phyloP scores from a whole-genome alignment of 2,329 filamentous ascomycete genomes.

The Pezicula neosporulosa region DNA sequence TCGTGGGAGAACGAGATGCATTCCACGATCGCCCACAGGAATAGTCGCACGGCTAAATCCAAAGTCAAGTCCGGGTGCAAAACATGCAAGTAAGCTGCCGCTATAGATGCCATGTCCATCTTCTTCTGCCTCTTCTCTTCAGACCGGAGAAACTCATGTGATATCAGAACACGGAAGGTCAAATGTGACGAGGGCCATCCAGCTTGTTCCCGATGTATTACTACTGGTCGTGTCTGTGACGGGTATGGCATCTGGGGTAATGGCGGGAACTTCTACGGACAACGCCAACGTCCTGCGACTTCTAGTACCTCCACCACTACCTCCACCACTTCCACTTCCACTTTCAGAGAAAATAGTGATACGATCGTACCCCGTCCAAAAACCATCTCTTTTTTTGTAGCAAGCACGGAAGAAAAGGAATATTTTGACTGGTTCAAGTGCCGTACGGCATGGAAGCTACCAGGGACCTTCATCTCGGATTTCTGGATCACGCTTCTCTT shows the following conservation, averaged over 20 bases:
- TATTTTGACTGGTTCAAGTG: conserved; percentile 45
- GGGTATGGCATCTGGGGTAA: conserved; percentile 34
- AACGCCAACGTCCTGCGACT: conserved; percentile 16
- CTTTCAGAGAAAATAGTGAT: conserved; percentile 19
- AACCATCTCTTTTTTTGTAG: conserved; percentile 36
- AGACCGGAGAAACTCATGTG: conserved; percentile 12
- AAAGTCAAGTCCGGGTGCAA: conserved; percentile 38
- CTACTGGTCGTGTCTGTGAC: conserved; percentile 32
- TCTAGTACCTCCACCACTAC: too few species aligned
- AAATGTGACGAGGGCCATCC: conserved; percentile 56
- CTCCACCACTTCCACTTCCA: too few species aligned
- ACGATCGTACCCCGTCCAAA: conserved; percentile 30
- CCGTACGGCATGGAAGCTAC: conserved; percentile 36
- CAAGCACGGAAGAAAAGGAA: conserved; percentile 29
- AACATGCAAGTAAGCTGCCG: conserved; percentile 35
- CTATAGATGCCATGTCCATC: conserved; percentile 1
- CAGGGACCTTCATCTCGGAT: conserved; percentile 30
- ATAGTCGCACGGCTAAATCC: neutral
- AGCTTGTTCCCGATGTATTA: conserved; percentile 44
- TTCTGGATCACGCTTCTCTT: conserved; percentile 34
- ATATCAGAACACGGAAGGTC: conserved; percentile 46
- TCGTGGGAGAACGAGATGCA: too few species aligned
- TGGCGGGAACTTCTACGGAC: conserved; percentile 3
- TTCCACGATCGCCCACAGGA: too few species aligned
- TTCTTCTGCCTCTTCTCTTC: neutral